Conservation (phyloP, 345 rosid species). For the Diplotaxis tenuifolia region DNA sequence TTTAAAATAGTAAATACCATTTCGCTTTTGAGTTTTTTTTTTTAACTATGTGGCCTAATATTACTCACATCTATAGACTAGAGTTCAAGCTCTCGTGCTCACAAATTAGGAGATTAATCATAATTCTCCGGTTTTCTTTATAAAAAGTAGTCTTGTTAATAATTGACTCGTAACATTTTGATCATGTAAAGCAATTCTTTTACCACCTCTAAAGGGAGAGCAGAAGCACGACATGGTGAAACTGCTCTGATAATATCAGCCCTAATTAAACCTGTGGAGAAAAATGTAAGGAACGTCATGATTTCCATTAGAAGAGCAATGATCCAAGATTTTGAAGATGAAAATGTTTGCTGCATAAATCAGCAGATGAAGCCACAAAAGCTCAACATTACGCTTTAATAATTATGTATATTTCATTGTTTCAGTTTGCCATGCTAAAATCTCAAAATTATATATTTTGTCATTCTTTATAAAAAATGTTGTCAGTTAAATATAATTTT, state of each 20-base stretch:
- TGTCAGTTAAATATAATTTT: too few species aligned
- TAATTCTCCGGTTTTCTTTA: too few species aligned
- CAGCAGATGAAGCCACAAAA: background rate
- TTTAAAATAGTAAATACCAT: conserved; percentile 23
- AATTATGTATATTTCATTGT: too few species aligned
- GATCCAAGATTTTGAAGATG: background rate
- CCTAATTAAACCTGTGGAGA: too few species aligned
- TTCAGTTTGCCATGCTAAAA: too few species aligned
- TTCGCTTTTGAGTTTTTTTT: conserved; percentile 4
- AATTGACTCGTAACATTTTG: background rate
- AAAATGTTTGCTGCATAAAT: background rate
- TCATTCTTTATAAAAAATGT: too few species aligned
- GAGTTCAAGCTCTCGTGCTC: background rate
- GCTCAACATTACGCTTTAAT: too few species aligned
- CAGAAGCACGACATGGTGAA: background rate
- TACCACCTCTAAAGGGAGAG: background rate
- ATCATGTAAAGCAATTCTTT: background rate
- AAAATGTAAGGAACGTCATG: background rate
- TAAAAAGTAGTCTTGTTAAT: too few species aligned
- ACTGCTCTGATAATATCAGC: background rate
- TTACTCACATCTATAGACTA: background rate
- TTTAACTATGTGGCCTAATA: background rate
- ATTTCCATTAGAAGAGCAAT: background rate
- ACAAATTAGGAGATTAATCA: too few species aligned
- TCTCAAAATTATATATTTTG: too few species aligned